A percentile compares a stretch with the other conserved stretches of the same genome.
These are phyloP conservation scores for Mortierella sp. DNA, from an alignment of 371 early-diverging fungal genomes.

Conservation along the genomic window DNA sequence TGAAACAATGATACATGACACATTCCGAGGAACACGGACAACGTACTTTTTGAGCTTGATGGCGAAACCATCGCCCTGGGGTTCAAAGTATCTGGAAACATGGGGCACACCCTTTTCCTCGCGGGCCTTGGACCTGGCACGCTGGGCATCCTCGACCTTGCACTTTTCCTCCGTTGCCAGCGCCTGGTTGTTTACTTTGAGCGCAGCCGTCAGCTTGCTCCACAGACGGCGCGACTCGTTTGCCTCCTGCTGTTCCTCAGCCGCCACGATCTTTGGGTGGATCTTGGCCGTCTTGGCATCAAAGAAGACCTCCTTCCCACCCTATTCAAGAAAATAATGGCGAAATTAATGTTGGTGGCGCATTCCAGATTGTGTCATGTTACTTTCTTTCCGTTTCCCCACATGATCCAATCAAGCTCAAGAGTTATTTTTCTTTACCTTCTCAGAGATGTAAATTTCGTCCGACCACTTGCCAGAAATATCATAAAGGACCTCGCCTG, in stretches of 20 bases:
- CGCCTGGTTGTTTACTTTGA: conserved; percentile 77
- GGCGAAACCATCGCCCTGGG: conserved; percentile 29
- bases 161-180: conserved; percentile 87
- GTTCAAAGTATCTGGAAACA: conserved; percentile 31
- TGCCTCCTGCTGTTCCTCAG: conserved; percentile 81
- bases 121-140: conserved; percentile 74
- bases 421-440: conserved; percentile 20
- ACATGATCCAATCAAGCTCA: too few relatives aligned
- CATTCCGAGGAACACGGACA: neutral
- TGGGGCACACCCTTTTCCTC: conserved; percentile 61
- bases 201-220: conserved; percentile 85
- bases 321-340: conserved; percentile 28
- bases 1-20: neutral
- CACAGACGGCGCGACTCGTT: conserved; percentile 92
- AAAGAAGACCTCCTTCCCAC: conserved; percentile 71
- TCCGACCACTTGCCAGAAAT: conserved; percentile 93
- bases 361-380: too few relatives aligned
- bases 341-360: too few relatives aligned
- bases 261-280: conserved; percentile 78
- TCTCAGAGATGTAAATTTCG: conserved; percentile 70
- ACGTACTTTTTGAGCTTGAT: conserved; percentile 54
- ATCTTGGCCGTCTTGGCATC: conserved; percentile 75
- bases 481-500: conserved; percentile 83
- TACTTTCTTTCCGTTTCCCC: too few relatives aligned
- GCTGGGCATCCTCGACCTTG: conserved; percentile 88